Conservation (phyloP, 768 basidiomycete species). For the Leccinum boreale region DNA sequence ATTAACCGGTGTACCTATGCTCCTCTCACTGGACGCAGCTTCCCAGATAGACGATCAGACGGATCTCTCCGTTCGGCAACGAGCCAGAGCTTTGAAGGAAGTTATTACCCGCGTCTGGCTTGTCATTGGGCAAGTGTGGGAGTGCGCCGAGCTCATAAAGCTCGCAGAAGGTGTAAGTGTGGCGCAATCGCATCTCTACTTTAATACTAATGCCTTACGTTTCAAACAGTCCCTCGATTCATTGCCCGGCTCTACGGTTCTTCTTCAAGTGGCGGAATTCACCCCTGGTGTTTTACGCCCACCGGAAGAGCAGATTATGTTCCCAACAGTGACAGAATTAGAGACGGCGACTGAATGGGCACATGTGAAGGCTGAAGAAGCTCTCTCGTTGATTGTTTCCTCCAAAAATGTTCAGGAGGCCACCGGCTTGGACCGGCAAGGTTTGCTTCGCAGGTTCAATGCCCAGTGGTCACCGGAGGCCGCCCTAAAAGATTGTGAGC, state of each 20-base stretch:
- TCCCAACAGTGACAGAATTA: slow-evolving; percentile 32
- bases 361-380: slow-evolving; percentile 50
- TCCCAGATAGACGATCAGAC: slow-evolving; percentile 41
- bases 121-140: slow-evolving; percentile 70
- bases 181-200: slow-evolving; percentile 11
- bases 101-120: slow-evolving; percentile 65
- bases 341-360: slow-evolving; percentile 25
- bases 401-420: slow-evolving; percentile 56
- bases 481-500: slow-evolving; percentile 75
- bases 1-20: slow-evolving; percentile 80
- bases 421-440: slow-evolving; percentile 58
- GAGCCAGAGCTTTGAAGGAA: slow-evolving; percentile 56
- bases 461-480: slow-evolving; percentile 69
- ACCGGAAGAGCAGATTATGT: slow-evolving; percentile 42
- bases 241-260: slow-evolving; percentile 34
- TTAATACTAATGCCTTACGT: slow-evolving; percentile 14
- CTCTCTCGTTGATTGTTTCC: slow-evolving; percentile 54
- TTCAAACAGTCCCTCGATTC: slow-evolving; percentile 43
- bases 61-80: slow-evolving; percentile 39
- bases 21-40: slow-evolving; percentile 66
- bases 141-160: slow-evolving; percentile 48
- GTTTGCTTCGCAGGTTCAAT: slow-evolving; percentile 52
- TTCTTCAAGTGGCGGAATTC: slow-evolving; percentile 35
- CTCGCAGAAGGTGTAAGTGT: slow-evolving; percentile 54
- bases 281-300: slow-evolving; percentile 42